Base-by-base conservation (phyloP, 768 basidiomycete species). In the Gelatoporia subvermispora region DNA sequence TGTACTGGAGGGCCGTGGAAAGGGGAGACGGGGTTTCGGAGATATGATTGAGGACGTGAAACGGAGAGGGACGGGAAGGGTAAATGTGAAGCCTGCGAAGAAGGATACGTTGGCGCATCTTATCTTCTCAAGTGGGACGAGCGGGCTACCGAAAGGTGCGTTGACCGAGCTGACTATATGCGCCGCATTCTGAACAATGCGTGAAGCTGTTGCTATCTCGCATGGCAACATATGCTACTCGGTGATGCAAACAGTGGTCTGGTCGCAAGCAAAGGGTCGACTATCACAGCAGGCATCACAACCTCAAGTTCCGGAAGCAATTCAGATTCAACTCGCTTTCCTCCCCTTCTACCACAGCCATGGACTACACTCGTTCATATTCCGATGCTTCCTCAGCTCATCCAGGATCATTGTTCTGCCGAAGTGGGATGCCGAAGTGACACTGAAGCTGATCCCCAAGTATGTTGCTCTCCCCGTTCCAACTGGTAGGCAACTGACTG, bases 91-190 rank as follows among this genome's bases (percentile, higher is more conserved):
- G 36, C 67, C 71, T 0, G 84, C 77, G 0, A 65, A 54, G 16
- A 69, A 66, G 24, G 67, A 82, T 50, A 84, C 81, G 0, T 65
- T 87, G 1, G 86, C 83, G 1, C 86, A 88, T 60, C 68, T 89
- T 3, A 68, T 84, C 0, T 87, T 86, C 59, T 89, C 87, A 0
- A 88, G 87, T 56, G 87, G 87, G 20, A 89, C 88, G 0, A 88
- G 76, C 50, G 87, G 88, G 0, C 66, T 82, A 3, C 85, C 87
- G 0, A 89, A 89, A 76, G 85, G 85, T 81, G 21, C 7, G 59
- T 51, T 7, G 4, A 16, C 2, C 5, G 22, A 15, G 48, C 22
- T 16, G n/a, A 25, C n/a, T 43, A 20, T 20, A 20, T 39, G 25
- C 25, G 17, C 22, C 9, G 25, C 8, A 23, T 7, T 18, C 43